A percentile compares a stretch with the other conserved stretches of the same genome.
Evolutionary conservation across 2,329 filamentous ascomycete genomes (phyloP).

Genomic region (Fusarium neocosmosporiellum): DNA sequence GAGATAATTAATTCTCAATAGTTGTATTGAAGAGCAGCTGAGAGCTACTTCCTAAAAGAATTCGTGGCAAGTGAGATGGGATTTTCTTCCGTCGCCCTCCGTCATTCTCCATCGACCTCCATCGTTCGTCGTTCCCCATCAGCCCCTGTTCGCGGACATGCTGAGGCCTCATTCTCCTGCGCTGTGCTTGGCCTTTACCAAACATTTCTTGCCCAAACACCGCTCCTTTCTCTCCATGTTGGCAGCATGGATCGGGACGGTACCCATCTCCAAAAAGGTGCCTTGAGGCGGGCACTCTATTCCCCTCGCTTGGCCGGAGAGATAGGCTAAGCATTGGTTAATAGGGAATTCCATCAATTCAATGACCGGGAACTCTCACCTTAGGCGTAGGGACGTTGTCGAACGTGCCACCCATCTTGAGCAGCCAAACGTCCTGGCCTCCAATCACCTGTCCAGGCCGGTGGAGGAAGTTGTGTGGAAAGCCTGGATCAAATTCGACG

Average conservation of each 20-base stretch:
- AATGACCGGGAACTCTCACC: constrained; percentile 41
- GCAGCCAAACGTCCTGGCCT: constrained; percentile 56
- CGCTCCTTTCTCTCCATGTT: constrained; percentile 20
- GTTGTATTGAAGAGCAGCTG: background rate
- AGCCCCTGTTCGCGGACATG: background rate
- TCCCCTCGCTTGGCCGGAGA: constrained; percentile 53
- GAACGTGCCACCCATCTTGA: constrained; percentile 59
- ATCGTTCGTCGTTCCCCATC: background rate
- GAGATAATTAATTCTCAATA: background rate
- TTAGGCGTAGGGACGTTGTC: constrained; percentile 61
- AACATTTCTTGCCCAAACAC: constrained; percentile 2
- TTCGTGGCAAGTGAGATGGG: background rate
- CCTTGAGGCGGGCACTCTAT: constrained; percentile 52
- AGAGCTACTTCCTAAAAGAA: background rate
- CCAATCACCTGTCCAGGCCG: constrained; percentile 51
- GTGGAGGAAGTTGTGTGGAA: constrained; percentile 72
- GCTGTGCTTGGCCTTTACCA: background rate
- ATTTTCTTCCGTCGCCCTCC: background rate
- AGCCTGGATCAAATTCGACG: constrained; percentile 72
- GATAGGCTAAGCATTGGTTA: constrained; percentile 51
- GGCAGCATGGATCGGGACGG: constrained; percentile 26
- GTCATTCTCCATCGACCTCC: background rate
- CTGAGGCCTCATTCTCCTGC: background rate
- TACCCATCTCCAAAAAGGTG: constrained; percentile 49
- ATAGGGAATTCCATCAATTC: background rate